Evolutionary conservation across 148 eudicot species (phyloP).

Genomic region (Pharnaceum exiguum): DNA sequence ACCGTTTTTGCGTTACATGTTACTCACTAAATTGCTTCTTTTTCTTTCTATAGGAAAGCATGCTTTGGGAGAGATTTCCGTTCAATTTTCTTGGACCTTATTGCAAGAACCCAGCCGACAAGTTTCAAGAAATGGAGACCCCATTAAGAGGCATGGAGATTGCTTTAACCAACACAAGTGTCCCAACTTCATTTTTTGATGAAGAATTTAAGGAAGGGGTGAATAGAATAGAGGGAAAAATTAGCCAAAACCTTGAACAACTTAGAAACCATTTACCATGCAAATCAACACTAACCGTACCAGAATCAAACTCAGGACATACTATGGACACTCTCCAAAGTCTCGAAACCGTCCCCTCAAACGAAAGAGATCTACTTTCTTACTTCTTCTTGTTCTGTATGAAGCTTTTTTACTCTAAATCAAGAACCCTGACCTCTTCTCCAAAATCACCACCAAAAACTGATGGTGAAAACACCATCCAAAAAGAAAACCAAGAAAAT

Average conservation of each 20-base stretch:
- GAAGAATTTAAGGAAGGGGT: conserved; percentile 31
- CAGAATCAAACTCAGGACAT: conserved; percentile 41
- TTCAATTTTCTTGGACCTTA: conserved; percentile 36
- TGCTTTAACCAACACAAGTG: conserved; percentile 33
- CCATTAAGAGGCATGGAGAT: conserved; percentile 63
- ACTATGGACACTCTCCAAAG: conserved; percentile 33
- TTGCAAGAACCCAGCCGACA: conserved; percentile 48
- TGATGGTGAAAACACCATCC: conserved; percentile 5
- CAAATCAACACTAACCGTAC: conserved; percentile 38
- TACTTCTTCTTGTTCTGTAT: conserved; percentile 69
- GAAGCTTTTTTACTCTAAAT: conserved; percentile 43
- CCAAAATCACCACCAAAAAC: conserved; percentile 14
- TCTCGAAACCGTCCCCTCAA: conserved; percentile 37
- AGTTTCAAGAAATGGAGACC: conserved; percentile 43
- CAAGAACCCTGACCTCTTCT: conserved; percentile 19
- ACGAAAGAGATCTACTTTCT: conserved; percentile 37
- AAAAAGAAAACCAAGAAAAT: conserved; percentile 17
- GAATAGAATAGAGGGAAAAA: conserved; percentile 23
- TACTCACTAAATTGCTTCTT: neutral
- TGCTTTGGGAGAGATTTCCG: conserved; percentile 65
- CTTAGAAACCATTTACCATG: conserved; percentile 27
- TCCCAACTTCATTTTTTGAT: conserved; percentile 22
- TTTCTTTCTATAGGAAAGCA: conserved; percentile 51
- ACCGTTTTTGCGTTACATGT: neutral
- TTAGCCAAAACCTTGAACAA: conserved; percentile 23